A percentile compares a stretch with the other conserved stretches of the same genome.
phyloP scores from a whole-genome alignment of 345 rosid species.

The Trapa incisa region DNA sequence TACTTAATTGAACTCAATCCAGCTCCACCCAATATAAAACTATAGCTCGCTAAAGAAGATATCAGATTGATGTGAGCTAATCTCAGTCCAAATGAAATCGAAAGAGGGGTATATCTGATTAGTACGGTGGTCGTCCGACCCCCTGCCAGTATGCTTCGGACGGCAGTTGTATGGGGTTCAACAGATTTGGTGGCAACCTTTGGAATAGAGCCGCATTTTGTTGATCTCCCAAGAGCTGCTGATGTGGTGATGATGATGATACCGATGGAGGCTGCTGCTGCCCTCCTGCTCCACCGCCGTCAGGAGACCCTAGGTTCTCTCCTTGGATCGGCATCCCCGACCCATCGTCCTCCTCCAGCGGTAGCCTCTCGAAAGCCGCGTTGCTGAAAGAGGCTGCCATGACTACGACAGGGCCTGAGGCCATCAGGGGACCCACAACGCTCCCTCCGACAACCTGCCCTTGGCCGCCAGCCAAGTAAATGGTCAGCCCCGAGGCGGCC shows the following conservation, averaged over 20 bases:
- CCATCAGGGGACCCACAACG: constrained; percentile 79
- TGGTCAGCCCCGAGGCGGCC: constrained; percentile 81
- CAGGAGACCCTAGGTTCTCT: constrained; percentile 38
- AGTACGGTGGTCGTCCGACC: constrained; percentile 63
- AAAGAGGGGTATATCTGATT: background rate
- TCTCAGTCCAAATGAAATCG: too few relatives aligned
- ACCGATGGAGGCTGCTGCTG: constrained; percentile 9
- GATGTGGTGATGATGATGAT: constrained; percentile 14
- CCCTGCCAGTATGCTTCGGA: constrained; percentile 65
- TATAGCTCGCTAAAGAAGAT: too few relatives aligned
- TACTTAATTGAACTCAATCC: too few relatives aligned
- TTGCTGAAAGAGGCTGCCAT: constrained; percentile 98
- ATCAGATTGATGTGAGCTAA: too few relatives aligned
- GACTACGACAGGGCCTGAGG: constrained; percentile 80
- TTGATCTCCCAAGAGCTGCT: constrained; percentile 38
- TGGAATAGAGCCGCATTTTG: constrained; percentile 41
- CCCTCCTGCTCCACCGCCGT: background rate
- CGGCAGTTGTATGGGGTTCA: constrained; percentile 76
- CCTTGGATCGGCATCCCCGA: constrained; percentile 39
- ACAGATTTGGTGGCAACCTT: constrained; percentile 80
- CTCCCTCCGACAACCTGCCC: constrained; percentile 96
- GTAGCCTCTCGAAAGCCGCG: constrained; percentile 96
- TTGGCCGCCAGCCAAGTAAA: constrained; percentile 89
- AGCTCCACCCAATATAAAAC: too few relatives aligned
- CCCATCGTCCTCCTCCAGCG: constrained; percentile 67